Percentiles rank a stretch among this genome's conserved stretches.
phyloP scores from a whole-genome alignment of 768 basidiomycete genomes.

The Leccinum truebloodii region DNA sequence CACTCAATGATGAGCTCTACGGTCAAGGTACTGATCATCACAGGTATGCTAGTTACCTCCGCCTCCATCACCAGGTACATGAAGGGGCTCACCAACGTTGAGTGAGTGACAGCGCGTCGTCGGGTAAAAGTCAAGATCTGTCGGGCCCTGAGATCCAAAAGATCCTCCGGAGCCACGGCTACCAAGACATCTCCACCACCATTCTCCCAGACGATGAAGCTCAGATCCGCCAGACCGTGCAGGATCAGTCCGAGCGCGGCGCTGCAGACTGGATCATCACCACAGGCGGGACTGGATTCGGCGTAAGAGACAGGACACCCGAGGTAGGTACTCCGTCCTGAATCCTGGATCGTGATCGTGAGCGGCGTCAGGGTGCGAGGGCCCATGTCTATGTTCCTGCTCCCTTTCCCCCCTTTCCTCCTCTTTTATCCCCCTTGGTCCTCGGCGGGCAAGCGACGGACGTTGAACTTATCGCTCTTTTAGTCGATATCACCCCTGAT shows the following conservation, averaged over 20 bases:
- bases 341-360: neutral
- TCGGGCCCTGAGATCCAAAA: slow-evolving; percentile 66
- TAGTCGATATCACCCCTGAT: slow-evolving; percentile 66
- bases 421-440: neutral
- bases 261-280: slow-evolving; percentile 76
- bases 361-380: neutral
- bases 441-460: neutral
- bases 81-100: slow-evolving; percentile 4
- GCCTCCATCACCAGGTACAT: neutral
- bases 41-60: slow-evolving; percentile 20
- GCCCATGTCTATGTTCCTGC: neutral
- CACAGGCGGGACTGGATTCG: slow-evolving; percentile 88
- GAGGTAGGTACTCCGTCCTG: slow-evolving; percentile 50
- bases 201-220: slow-evolving; percentile 70
- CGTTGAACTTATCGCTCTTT: neutral
- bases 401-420: neutral
- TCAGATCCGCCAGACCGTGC: slow-evolving; percentile 50
- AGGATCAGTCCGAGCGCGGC: slow-evolving; percentile 43
- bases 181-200: slow-evolving; percentile 35
- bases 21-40: slow-evolving; percentile 27
- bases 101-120: slow-evolving; percentile 72
- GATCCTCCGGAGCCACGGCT: slow-evolving; percentile 43
- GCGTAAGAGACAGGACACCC: slow-evolving; percentile 77
- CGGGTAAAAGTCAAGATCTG: slow-evolving; percentile 50
- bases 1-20: slow-evolving; percentile 15